phyloP scores from a whole-genome alignment of 2,329 filamentous ascomycete species.

The Colletotrichum falcatum region DNA sequence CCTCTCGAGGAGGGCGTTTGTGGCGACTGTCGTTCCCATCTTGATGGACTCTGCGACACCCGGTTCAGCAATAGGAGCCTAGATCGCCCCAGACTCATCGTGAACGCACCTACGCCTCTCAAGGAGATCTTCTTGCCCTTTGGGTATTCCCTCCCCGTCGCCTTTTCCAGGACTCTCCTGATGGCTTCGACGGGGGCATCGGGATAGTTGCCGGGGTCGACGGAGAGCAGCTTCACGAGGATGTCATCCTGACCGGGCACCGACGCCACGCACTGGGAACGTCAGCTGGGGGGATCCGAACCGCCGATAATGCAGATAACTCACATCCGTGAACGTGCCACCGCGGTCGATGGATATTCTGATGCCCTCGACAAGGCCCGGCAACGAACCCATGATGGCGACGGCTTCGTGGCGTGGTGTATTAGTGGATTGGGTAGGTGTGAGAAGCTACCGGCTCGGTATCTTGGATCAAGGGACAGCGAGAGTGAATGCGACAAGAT shows the following conservation, averaged over 20 bases:
- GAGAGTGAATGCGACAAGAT: not conserved
- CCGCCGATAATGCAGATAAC: constrained; percentile 70
- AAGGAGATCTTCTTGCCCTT: constrained; percentile 44
- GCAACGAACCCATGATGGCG: constrained; percentile 28
- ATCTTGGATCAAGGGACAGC: not conserved
- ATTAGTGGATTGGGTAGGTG: not conserved
- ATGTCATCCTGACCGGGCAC: constrained; percentile 64
- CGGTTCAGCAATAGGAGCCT: not conserved
- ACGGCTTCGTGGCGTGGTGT: not conserved
- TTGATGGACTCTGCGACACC: constrained; percentile 71
- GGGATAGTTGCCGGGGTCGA: constrained; percentile 77
- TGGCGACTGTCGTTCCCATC: constrained; percentile 84
- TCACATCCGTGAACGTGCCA: constrained; percentile 73
- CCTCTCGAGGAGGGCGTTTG: constrained; percentile 79
- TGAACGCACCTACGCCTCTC: constrained; percentile 45
- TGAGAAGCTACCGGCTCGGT: not conserved
- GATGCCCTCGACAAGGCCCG: constrained; percentile 35
- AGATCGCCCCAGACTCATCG: not conserved
- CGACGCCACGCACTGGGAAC: constrained; percentile 27
- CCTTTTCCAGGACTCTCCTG: constrained; percentile 57
- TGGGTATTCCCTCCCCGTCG: constrained; percentile 48
- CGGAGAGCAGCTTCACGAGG: constrained; percentile 78
- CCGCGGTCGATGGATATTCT: constrained; percentile 48
- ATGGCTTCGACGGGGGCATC: constrained; percentile 82
- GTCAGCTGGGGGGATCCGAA: constrained; percentile 50